phyloP scores from a whole-genome alignment of 2,329 filamentous ascomycete species.

The Pseudogymnoascus sp. region DNA sequence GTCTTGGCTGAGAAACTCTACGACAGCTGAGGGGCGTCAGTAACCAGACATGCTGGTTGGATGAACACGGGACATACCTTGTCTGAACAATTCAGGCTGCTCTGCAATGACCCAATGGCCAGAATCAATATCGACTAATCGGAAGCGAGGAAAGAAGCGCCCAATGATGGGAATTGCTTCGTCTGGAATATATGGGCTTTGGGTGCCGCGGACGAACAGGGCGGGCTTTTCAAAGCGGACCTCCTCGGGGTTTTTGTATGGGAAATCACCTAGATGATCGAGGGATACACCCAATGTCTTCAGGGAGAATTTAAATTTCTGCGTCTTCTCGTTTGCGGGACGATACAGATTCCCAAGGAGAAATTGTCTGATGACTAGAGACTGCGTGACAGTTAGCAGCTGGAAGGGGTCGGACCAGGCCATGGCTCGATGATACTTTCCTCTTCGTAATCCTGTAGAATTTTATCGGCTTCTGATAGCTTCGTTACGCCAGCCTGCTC shows the following conservation, averaged over 20 bases:
- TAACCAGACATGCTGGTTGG: neutral
- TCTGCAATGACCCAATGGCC: slow-evolving; percentile 91
- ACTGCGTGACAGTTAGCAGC: slow-evolving; percentile 30
- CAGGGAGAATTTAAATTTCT: slow-evolving; percentile 75
- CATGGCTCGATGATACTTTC: slow-evolving; percentile 31
- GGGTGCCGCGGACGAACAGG: slow-evolving; percentile 70
- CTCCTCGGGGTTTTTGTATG: slow-evolving; percentile 64
- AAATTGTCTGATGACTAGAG: slow-evolving; percentile 77
- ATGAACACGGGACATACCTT: slow-evolving; percentile 44
- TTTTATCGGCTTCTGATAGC: slow-evolving; percentile 70
- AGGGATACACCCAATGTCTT: slow-evolving; percentile 59
- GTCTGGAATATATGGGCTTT: slow-evolving; percentile 71
- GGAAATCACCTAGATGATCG: slow-evolving; percentile 76
- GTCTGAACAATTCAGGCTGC: slow-evolving; percentile 68
- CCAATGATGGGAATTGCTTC: slow-evolving; percentile 73
- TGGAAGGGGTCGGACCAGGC: neutral
- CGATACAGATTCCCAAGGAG: slow-evolving; percentile 76
- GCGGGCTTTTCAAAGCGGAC: slow-evolving; percentile 66
- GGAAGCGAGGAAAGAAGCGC: slow-evolving; percentile 72
- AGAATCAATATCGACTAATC: slow-evolving; percentile 63
- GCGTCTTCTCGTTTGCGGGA: slow-evolving; percentile 39
- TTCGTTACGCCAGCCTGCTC: slow-evolving; percentile 59
- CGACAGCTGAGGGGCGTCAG: slow-evolving; percentile 42
- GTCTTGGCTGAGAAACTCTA: slow-evolving; percentile 49
- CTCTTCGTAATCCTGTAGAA: slow-evolving; percentile 66